phyloP scores from a whole-genome alignment of 352 stramenopile species.

The Pythium dissimile region DNA sequence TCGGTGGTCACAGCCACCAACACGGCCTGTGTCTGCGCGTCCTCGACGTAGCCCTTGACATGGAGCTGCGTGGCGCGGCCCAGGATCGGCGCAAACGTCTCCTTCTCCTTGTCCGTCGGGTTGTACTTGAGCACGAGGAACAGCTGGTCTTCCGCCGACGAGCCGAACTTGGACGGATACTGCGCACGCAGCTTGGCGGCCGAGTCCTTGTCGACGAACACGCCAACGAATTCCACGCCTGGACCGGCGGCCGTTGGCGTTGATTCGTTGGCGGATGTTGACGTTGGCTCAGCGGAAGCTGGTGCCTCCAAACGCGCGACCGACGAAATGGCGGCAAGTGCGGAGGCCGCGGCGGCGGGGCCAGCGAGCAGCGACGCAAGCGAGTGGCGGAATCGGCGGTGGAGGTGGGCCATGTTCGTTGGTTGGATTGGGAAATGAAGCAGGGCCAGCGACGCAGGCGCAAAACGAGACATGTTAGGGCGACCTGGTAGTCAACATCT shows the following conservation, averaged over 20 bases:
- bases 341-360: conserved; percentile 12
- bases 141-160: conserved; percentile 31
- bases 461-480: background rate
- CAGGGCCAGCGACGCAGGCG: background rate
- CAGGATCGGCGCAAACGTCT: conserved; percentile 69
- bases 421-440: background rate
- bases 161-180: conserved; percentile 55
- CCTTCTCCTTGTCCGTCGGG: conserved; percentile 61
- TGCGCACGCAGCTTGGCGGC: conserved; percentile 40
- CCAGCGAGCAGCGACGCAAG: conserved; percentile 13
- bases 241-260: background rate
- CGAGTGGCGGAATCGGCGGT: conserved; percentile 16
- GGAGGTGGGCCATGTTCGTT: conserved; percentile 9
- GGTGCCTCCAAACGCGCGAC: conserved; percentile 4
- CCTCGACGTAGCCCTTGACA: conserved; percentile 62
- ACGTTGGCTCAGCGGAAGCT: background rate
- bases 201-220: conserved; percentile 66
- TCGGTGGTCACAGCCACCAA: conserved; percentile 65
- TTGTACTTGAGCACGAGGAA: conserved; percentile 81
- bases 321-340: conserved; percentile 5
- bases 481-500: conserved; percentile 5
- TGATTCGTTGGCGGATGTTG: background rate
- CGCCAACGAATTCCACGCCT: conserved; percentile 65
- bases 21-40: conserved; percentile 64
- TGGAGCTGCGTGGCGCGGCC: conserved; percentile 52